phyloP scores from a whole-genome alignment of 2,329 filamentous ascomycete species.

The Talaromyces sp. region DNA sequence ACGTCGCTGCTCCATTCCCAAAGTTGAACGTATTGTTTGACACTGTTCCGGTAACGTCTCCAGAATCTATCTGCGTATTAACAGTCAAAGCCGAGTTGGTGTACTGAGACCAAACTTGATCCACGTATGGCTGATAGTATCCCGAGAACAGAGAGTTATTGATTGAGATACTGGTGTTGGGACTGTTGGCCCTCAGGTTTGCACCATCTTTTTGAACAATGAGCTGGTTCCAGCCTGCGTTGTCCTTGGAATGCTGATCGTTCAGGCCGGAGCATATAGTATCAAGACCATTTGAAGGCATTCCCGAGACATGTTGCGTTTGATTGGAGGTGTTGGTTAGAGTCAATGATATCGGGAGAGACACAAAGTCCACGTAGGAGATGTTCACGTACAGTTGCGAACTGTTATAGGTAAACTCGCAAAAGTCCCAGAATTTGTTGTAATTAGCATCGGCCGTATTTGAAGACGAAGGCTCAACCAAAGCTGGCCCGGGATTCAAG shows the following conservation, averaged over 20 bases:
- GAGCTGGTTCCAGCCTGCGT: slow-evolving; percentile 58
- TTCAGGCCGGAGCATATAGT: slow-evolving; percentile 51
- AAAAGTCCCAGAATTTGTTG: slow-evolving; percentile 59
- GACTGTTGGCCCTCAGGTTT: slow-evolving; percentile 38
- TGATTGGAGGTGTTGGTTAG: slow-evolving; percentile 42
- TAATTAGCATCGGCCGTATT: slow-evolving; percentile 62
- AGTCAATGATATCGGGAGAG: slow-evolving; percentile 55
- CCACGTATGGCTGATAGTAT: slow-evolving; percentile 51
- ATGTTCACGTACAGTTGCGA: slow-evolving; percentile 63
- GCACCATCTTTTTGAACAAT: slow-evolving; percentile 44
- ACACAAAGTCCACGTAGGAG: slow-evolving; percentile 70
- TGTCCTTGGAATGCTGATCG: slow-evolving; percentile 53
- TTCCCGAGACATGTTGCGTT: slow-evolving; percentile 53
- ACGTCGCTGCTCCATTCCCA: slow-evolving; percentile 43
- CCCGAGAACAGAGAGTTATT: slow-evolving; percentile 45
- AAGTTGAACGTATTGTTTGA: slow-evolving; percentile 40
- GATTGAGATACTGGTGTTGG: slow-evolving; percentile 38
- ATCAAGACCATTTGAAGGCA: slow-evolving; percentile 53
- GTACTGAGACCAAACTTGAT: slow-evolving; percentile 49
- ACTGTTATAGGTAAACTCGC: slow-evolving; percentile 63
- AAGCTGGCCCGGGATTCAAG: slow-evolving; percentile 64
- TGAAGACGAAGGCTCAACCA: slow-evolving; percentile 69
- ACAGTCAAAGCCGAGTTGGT: slow-evolving; percentile 46
- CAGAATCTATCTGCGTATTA: slow-evolving; percentile 60
- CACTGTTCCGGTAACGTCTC: slow-evolving; percentile 51